Conservation (phyloP, 2,329 filamentous ascomycete species). For the Talaromyces sp. region DNA sequence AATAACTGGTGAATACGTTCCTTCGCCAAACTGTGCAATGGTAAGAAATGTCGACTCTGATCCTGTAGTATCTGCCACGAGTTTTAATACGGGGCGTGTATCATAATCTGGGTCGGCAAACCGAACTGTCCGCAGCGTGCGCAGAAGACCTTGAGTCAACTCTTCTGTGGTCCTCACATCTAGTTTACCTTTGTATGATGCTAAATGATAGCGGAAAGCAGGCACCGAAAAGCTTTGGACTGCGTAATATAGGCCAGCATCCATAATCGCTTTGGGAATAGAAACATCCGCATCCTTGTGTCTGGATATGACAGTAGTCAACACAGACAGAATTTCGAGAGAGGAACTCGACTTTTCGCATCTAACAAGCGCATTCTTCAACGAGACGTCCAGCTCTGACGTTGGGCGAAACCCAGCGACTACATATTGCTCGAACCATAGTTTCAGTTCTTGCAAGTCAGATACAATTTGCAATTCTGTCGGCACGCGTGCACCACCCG, state of each 20-base stretch:
- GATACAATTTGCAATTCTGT: neutral
- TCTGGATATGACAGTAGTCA: constrained; percentile 32
- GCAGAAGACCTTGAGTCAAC: constrained; percentile 25
- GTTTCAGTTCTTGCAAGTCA: constrained; percentile 21
- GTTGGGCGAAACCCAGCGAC: constrained; percentile 5
- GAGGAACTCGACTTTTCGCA: constrained; percentile 27
- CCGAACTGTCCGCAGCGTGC: constrained; percentile 22
- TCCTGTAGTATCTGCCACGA: constrained; percentile 24
- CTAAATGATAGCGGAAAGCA: constrained; percentile 29
- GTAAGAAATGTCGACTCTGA: neutral
- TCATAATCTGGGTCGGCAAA: constrained; percentile 25
- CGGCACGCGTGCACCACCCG: neutral
- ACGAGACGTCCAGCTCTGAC: neutral
- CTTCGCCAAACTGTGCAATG: constrained; percentile 1
- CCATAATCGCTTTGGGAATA: constrained; percentile 19
- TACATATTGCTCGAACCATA: constrained; percentile 27
- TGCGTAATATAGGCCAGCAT: constrained; percentile 32
- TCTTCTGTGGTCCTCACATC: constrained; percentile 15
- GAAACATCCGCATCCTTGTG: constrained; percentile 22
- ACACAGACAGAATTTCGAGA: constrained; percentile 30
- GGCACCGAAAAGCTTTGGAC: constrained; percentile 28
- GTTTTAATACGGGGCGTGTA: constrained; percentile 21
- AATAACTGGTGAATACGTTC: constrained; percentile 22
- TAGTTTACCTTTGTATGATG: constrained; percentile 20
- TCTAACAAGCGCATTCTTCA: constrained; percentile 24